Base-by-base conservation (phyloP, 2,329 filamentous ascomycete species). In the Aspergillus melleus region DNA sequence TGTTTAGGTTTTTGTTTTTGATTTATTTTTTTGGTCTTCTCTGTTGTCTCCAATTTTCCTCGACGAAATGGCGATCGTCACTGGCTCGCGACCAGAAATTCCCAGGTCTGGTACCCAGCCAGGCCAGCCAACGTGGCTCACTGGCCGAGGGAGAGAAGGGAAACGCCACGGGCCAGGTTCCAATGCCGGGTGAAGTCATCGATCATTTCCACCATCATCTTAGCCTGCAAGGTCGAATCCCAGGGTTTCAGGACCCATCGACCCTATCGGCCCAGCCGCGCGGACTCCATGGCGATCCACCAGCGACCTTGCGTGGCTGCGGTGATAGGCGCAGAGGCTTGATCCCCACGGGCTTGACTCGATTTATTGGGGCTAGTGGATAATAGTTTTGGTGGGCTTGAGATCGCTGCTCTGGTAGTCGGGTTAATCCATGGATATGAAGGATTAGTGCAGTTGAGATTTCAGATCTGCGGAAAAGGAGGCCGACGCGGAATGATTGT, bases 71-170 rank as follows among this genome's bases (percentile, higher is more conserved):
- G 29, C 36, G 57, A 60, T 62, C 57, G 52, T 53, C 57, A 59
- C 54, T 62, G 60, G 50, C 52, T 49, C 16, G 14, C 20, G n/a
- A 47, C 12, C 29, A 10, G 39, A 26, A 39, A 53, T 61, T 58
- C 32, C 58, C 57, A 61, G 61, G 57, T 60, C 55, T 46, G 39
- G 46, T 60, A 54, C 62, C 61, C 55, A 61, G 63, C 64, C 67
- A 71, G 53, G 61, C 61, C 55, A 62, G 63, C 63, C 67, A 71
- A 69, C 67, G 66, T 71, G 69, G 69, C 63, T 65, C 14, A n/a
- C 36, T n/a, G 36, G 36, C 14, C 16, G 6, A n/a, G 5, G 14
- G 16, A 65, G 59, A 9, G 49, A 22, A 47, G 44, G 22, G 50
- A 55, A 54, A 20, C 52, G 52, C 36, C 55, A 52, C 39, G 62